These are phyloP conservation scores for Trypanosoma mega DNA, from an alignment of 208 protist genomes.

Conservation along the genomic window DNA sequence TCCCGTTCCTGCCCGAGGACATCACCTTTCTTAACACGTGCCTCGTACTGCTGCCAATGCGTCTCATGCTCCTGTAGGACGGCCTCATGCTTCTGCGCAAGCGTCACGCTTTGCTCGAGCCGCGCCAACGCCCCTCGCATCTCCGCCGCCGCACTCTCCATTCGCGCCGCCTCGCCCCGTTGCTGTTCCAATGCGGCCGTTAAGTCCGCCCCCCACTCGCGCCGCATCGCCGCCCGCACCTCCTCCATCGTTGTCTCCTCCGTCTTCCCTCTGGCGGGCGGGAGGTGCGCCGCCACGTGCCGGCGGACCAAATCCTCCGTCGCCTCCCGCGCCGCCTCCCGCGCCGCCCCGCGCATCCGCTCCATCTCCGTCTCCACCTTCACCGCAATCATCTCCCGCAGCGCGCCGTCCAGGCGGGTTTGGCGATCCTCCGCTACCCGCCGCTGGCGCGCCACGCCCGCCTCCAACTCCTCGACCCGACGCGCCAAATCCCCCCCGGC, in stretches of 20 bases:
- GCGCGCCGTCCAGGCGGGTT: constrained; percentile 25
- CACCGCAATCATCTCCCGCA: constrained; percentile 52
- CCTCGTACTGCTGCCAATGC: no score
- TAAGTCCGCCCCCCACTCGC: background rate
- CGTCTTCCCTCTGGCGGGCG: no score
- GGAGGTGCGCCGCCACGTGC: constrained; percentile 44
- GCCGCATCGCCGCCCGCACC: constrained; percentile 46
- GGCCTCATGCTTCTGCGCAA: no score
- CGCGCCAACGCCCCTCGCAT: no score
- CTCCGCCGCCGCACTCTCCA: no score
- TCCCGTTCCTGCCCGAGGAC: no score
- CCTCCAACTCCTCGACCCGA: constrained; percentile 64
- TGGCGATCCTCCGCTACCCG: constrained; percentile 50
- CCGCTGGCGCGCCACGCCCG: constrained; percentile 38
- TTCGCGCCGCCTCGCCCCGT: no score
- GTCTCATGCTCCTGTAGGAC: no score
- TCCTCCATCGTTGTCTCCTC: constrained; percentile 50
- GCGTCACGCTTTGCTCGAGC: no score
- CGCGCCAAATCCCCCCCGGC: constrained; percentile 3
- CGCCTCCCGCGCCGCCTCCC: constrained; percentile 65
- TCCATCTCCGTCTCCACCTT: constrained; percentile 65
- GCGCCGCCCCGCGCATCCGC: constrained; percentile 63
- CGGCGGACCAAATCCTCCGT: constrained; percentile 62
- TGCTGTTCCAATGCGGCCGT: no score
- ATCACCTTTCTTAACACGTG: no score